Base-by-base conservation (phyloP, 2,329 filamentous ascomycete genomes). In the Ascochyta koolunga region DNA sequence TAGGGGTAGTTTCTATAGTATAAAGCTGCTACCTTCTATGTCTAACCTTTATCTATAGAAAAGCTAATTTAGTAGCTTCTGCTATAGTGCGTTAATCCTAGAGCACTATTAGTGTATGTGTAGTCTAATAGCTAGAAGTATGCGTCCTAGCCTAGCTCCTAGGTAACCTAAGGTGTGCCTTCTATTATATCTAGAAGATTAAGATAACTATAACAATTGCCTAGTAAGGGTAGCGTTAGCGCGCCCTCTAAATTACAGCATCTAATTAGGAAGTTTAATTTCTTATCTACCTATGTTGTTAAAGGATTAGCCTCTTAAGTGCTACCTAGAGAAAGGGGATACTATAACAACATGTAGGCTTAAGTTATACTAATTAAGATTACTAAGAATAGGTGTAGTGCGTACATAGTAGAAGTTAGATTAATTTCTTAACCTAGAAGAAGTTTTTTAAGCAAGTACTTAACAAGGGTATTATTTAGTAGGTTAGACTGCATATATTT, bases 1-100 rank as follows among this genome's bases (percentile, higher is more conserved):
- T 75, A 71, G 4, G 78, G 78, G 58, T 76, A 80, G 56, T 78
- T 74, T 13, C 78, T 77, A 56, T 79, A 70, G 61, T 75, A 80
- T 19, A 68, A 75, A 15, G 71, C 74, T 7, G 70, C 75, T 7
- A 77, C 76, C 42, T 72, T 72, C 67, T 77, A 79, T 2, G 70
- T 77, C 49, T 71, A 62, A 50, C 77, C 77, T 41, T 66, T 62
- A 50, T 80, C 76, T 16, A 67, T 59, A 31, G 69, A 75, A 59
- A 78, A 75, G 4, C 77, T 77, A 21, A 77, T 69, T 53, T 79
- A 76, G 58, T 77, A 79, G 21, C 70, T 75, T 42, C n/a, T n/a
- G n/a, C n/a, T n/a, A n/a, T n/a, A n/a, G n/a, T n/a, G n/a, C n/a
- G n/a, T n/a, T n/a, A n/a, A n/a, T n/a, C n/a, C n/a, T n/a, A n/a